These are phyloP conservation scores for Keithomyces neogunnii DNA, from an alignment of 2,329 filamentous ascomycete genomes.

Conservation along the genomic window DNA sequence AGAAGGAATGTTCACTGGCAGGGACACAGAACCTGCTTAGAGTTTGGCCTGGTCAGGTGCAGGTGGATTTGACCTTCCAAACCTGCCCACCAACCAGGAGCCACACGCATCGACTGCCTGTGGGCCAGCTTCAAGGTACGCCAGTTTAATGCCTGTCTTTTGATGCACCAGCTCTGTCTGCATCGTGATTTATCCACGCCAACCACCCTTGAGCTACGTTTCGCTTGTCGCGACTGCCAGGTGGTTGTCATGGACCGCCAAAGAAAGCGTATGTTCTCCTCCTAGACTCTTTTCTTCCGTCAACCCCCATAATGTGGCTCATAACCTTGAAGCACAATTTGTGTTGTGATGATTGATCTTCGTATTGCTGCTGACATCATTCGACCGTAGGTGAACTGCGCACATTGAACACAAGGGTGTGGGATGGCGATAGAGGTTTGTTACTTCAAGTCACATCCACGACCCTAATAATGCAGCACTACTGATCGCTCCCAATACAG, in stretches of 20 bases:
- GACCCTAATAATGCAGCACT: not conserved
- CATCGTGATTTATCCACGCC: not conserved
- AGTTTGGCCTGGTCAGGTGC: too few species aligned
- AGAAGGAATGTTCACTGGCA: too few species aligned
- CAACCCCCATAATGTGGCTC: not conserved
- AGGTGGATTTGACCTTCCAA: too few species aligned
- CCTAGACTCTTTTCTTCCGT: not conserved
- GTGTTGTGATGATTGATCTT: not conserved
- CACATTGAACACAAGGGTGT: slow-evolving; percentile 77
- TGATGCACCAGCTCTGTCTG: not conserved
- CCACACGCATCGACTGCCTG: too few species aligned
- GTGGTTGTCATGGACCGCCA: slow-evolving; percentile 51
- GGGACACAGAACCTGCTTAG: too few species aligned
- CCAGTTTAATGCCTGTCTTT: not conserved
- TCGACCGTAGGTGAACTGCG: slow-evolving; percentile 68
- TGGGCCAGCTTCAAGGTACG: too few species aligned
- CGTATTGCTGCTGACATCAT: slow-evolving; percentile 9
- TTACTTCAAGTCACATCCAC: slow-evolving; percentile 10
- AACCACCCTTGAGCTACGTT: not conserved
- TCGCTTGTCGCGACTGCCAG: not conserved
- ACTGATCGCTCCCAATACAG: slow-evolving; percentile 31
- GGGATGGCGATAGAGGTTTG: slow-evolving; percentile 80
- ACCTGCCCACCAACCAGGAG: too few species aligned
- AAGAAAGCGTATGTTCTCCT: slow-evolving; percentile 47
- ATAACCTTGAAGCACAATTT: not conserved